Base-by-base conservation (phyloP, 768 basidiomycete species). In the Lanmaoa rubissima region DNA sequence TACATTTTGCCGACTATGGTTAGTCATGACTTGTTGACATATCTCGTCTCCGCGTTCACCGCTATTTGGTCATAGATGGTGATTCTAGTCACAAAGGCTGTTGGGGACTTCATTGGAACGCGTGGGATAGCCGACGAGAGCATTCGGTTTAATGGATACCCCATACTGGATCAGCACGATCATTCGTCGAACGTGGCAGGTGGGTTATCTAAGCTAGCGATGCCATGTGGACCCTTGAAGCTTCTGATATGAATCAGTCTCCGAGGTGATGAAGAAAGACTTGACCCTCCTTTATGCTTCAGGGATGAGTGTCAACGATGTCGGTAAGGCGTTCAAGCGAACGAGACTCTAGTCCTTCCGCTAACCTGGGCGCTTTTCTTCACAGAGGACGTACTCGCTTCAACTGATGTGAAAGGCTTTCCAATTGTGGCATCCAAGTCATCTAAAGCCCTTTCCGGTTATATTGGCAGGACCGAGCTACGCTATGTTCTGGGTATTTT, bases 1-100 rank as follows among this genome's bases (percentile, higher is more conserved):
- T 98, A 99, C 68, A 95, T 98, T 62, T 75, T 99, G 28, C 97
- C 97, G 7, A 95, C 94, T 14, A 99, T 99, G 97, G 96, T 94
- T 61, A 63, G 81, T 65, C 24, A 14, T 17, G 43, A 38, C 34
- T 41, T 34, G 26, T 51, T 45, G 47, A 50, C 54, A 46, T 38
- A 28, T 42, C 46, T 60, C 49, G 31, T 57, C 45, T 48, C 44
- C 17, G 28, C 39, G 19, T 42, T 61, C 36, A 61, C 12, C n/a
- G 44, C 45, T 55, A 57, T 61, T 52, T 57, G 59, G 52, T 59
- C 36, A 12, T 53, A 98, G 97, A 98, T 99, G 65, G 94, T 97
- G 1, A 80, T 98, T 31, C 75, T 98, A 34, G 95, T 98, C 32
- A 97, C 97, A 10, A 98, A 98, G 72, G 94, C 94, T 13, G 96